Evolutionary conservation across 306 rosid species (phyloP).

Genomic region (Cucumis cinereus): DNA sequence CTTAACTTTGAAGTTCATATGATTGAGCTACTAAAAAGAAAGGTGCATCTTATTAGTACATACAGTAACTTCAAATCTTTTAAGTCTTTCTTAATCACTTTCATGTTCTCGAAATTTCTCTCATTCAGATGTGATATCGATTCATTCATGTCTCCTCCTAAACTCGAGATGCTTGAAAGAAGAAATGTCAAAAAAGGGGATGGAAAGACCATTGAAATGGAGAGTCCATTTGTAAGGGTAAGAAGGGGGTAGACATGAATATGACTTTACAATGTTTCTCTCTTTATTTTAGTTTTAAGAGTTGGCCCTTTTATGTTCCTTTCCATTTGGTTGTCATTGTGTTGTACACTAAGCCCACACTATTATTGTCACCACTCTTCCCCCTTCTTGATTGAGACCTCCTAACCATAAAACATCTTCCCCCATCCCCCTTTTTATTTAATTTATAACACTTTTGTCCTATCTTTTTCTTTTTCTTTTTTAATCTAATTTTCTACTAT

Average conservation of each 20-base stretch:
- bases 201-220: not conserved
- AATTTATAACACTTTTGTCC: not conserved
- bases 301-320: not conserved
- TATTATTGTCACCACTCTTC: not conserved
- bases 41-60: no score
- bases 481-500: not conserved
- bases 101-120: no score
- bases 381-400: not conserved
- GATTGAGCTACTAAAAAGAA: no score
- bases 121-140: no score
- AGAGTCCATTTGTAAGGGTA: not conserved
- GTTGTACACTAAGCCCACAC: conserved; percentile 7
- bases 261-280: not conserved
- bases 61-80: no score
- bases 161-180: no score
- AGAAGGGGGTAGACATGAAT: not conserved
- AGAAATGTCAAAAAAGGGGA: not conserved
- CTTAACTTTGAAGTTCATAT: no score
- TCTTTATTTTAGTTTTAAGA: not conserved
- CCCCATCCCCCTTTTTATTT: not conserved
- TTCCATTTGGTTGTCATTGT: conserved; percentile 3
- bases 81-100: no score
- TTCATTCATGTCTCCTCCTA: no score
- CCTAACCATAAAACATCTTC: conserved; percentile 5
- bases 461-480: not conserved